Conservation (phyloP, 306 rosid species). For the Chamaecrista fasciculata region DNA sequence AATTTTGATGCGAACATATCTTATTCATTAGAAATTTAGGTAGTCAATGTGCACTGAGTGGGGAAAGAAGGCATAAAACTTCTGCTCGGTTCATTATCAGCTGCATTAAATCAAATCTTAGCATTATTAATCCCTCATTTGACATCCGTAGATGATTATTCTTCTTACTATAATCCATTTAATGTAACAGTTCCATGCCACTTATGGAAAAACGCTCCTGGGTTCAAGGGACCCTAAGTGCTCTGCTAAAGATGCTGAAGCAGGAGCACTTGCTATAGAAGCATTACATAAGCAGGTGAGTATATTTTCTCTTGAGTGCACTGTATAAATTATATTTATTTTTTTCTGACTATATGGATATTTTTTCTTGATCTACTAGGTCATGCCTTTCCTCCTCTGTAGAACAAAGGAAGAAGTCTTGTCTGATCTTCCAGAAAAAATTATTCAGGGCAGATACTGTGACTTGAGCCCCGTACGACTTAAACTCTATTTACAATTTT, state of each 20-base stretch:
- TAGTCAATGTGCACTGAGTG: neutral
- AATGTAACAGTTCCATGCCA: slow-evolving; percentile 77
- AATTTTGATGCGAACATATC: too few relatives aligned
- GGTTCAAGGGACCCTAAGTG: slow-evolving; percentile 96
- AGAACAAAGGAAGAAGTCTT: slow-evolving; percentile 96
- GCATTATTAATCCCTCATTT: neutral
- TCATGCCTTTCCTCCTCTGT: slow-evolving; percentile 98
- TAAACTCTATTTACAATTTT: slow-evolving; percentile 83
- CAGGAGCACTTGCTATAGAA: slow-evolving; percentile 98
- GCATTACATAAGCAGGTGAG: slow-evolving; percentile 97
- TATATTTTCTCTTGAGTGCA: neutral
- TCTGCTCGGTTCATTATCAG: neutral
- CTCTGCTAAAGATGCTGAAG: slow-evolving; percentile 98
- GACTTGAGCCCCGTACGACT: slow-evolving; percentile 86
- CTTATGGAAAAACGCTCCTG: slow-evolving; percentile 89
- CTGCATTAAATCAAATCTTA: neutral
- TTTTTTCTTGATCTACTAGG: slow-evolving; percentile 62
- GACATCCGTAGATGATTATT: neutral
- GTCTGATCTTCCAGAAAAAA: slow-evolving; percentile 96
- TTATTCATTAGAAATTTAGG: too few relatives aligned
- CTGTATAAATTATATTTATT: neutral
- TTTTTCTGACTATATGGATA: slow-evolving; percentile 25
- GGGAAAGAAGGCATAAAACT: too few relatives aligned
- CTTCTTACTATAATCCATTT: neutral
- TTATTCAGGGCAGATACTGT: slow-evolving; percentile 95